A percentile compares a stretch with the other conserved stretches of the same genome.
These are phyloP conservation scores for Carnegiea gigantea DNA, from an alignment of 179 eudicot species.

Conservation along the genomic window DNA sequence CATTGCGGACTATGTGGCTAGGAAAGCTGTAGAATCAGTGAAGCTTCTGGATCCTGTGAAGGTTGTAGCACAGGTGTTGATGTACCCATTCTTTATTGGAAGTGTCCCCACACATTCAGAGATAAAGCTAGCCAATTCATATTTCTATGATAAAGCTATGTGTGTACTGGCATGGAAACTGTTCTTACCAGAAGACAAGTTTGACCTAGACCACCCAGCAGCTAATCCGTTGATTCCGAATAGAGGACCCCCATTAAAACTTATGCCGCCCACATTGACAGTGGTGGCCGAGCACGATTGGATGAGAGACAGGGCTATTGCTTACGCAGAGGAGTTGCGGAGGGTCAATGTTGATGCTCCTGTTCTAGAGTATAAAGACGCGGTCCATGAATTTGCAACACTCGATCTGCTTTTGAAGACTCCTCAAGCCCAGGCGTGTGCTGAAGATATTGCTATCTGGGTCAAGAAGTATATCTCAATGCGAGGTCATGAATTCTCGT, in stretches of 20 bases:
- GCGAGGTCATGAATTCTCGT: slow-evolving; percentile 95
- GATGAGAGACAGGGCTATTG: slow-evolving; percentile 98
- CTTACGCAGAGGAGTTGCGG: slow-evolving; percentile 84
- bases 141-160: slow-evolving; percentile 93
- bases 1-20: slow-evolving; percentile 83
- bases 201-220: slow-evolving; percentile 90
- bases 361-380: slow-evolving; percentile 89
- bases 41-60: slow-evolving; percentile 81
- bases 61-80: slow-evolving; percentile 85
- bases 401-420: slow-evolving; percentile 88
- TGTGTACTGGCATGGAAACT: slow-evolving; percentile 91
- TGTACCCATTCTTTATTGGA: slow-evolving; percentile 96
- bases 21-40: slow-evolving; percentile 76
- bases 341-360: slow-evolving; percentile 95
- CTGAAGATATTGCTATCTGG: slow-evolving; percentile 96
- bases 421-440: slow-evolving; percentile 94
- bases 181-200: slow-evolving; percentile 78
- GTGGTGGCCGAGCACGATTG: slow-evolving; percentile 92
- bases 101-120: slow-evolving; percentile 88
- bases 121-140: slow-evolving; percentile 84
- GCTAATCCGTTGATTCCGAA: slow-evolving; percentile 77
- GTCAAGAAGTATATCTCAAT: slow-evolving; percentile 89
- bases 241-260: slow-evolving; percentile 71
- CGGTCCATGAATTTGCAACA: slow-evolving; percentile 96
- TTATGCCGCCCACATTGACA: slow-evolving; percentile 94